Conservation (phyloP, 192 early-diverging fungal species). For the Jimgerdemannia lactiflua region DNA sequence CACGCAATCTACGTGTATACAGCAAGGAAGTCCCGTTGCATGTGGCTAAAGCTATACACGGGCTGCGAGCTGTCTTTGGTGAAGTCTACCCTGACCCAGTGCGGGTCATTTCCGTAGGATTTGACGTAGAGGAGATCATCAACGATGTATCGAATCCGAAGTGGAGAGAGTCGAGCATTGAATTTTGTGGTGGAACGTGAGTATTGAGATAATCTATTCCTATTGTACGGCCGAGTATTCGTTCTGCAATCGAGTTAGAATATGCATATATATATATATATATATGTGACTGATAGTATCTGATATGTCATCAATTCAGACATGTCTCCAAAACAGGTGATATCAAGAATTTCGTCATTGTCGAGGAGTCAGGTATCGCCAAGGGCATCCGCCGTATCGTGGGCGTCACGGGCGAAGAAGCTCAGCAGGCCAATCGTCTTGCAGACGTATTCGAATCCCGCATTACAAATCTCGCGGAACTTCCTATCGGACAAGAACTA, state of each 20-base stretch:
- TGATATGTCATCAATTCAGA: constrained; percentile 17
- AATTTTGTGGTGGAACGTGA: constrained; percentile 97
- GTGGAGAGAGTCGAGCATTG: constrained; percentile 85
- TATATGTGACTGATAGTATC: background rate
- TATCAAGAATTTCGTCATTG: constrained; percentile 80
- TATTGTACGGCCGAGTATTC: background rate
- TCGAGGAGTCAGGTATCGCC: constrained; percentile 91
- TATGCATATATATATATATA: background rate
- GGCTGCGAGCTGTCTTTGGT: constrained; percentile 96
- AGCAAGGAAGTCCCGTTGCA: constrained; percentile 81
- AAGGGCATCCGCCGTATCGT: constrained; percentile 97
- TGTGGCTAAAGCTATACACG: constrained; percentile 81
- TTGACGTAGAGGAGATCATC: constrained; percentile 83
- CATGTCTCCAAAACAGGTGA: constrained; percentile 89
- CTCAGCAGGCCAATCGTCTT: constrained; percentile 55
- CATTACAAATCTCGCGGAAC: constrained; percentile 53
- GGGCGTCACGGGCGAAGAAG: constrained; percentile 93
- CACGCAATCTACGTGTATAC: constrained; percentile 72
- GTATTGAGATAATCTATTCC: constrained; percentile 5
- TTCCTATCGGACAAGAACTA: constrained; percentile 54
- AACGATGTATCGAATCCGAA: constrained; percentile 71
- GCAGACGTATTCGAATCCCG: constrained; percentile 69
- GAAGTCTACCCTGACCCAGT: constrained; percentile 98
- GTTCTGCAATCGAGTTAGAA: background rate
- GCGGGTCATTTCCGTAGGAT: constrained; percentile 92